Evolutionary conservation across 441 rosid genomes (phyloP).

Genomic region (Lepidium campestre): DNA sequence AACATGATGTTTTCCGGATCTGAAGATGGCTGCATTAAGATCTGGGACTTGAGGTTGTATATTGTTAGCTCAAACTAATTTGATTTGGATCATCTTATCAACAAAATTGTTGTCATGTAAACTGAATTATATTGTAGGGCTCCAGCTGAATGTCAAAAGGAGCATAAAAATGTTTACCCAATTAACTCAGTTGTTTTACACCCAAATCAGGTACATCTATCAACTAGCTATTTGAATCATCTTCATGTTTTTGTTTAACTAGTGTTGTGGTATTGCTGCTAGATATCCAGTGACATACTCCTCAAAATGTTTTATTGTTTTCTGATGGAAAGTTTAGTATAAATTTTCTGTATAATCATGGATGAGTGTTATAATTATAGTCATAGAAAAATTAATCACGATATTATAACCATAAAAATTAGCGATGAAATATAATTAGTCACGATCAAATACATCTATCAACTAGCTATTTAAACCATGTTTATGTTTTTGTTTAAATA

Average conservation of each 20-base stretch:
- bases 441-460: no score
- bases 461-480: no score
- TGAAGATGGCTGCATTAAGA: conserved; percentile 88
- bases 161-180: conserved; percentile 81
- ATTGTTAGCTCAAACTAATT: neutral
- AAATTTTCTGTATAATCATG: no score
- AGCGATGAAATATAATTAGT: no score
- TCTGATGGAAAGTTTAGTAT: no score
- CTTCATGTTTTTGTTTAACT: neutral
- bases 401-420: no score
- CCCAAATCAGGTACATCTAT: conserved; percentile 68
- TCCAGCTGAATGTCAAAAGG: conserved; percentile 85
- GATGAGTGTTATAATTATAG: no score
- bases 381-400: no score
- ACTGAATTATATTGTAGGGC: conserved; percentile 49
- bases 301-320: no score
- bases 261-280: neutral
- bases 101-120: neutral
- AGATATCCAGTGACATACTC: no score
- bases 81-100: neutral
- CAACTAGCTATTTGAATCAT: neutral
- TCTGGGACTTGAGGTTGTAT: conserved; percentile 88
- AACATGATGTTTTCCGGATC: conserved; percentile 99
- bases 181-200: conserved; percentile 88
- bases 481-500: no score